These are phyloP conservation scores for Cucurbita ficifolia DNA, from an alignment of 306 rosid genomes.

Conservation along the genomic window DNA sequence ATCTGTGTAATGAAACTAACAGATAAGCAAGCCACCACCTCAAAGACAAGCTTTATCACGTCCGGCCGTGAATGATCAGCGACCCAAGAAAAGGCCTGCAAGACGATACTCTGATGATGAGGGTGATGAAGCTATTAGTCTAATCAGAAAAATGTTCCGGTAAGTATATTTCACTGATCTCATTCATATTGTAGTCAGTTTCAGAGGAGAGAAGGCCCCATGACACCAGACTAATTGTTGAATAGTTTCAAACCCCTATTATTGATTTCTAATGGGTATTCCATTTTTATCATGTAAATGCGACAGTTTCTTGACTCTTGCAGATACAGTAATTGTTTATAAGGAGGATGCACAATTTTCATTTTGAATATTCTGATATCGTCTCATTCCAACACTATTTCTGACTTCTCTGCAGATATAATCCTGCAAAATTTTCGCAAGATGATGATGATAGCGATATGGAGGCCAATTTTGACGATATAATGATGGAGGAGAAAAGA, in stretches of 20 bases:
- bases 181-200: background rate
- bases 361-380: background rate
- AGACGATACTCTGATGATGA: conserved; percentile 31
- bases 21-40: conserved; percentile 41
- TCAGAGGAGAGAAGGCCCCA: background rate
- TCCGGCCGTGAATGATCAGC: conserved; percentile 23
- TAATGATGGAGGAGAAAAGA: conserved; percentile 51
- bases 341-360: background rate
- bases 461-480: conserved; percentile 79
- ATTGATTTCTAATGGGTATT: background rate
- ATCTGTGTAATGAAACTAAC: conserved; percentile 11
- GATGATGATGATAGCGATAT: conserved; percentile 52
- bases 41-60: conserved; percentile 28
- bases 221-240: background rate
- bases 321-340: background rate
- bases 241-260: background rate
- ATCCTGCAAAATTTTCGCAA: conserved; percentile 26
- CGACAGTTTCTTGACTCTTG: background rate
- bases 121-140: conserved; percentile 23
- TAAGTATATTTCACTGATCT: background rate
- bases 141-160: conserved; percentile 60
- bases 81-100: conserved; percentile 44
- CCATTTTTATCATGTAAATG: background rate
- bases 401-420: conserved; percentile 33
- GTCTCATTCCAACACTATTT: background rate